A percentile compares a stretch with the other conserved stretches of the same genome.
phyloP scores from a whole-genome alignment of 495 filamentous ascomycete genomes.

The Penicillium simplicissimum region DNA sequence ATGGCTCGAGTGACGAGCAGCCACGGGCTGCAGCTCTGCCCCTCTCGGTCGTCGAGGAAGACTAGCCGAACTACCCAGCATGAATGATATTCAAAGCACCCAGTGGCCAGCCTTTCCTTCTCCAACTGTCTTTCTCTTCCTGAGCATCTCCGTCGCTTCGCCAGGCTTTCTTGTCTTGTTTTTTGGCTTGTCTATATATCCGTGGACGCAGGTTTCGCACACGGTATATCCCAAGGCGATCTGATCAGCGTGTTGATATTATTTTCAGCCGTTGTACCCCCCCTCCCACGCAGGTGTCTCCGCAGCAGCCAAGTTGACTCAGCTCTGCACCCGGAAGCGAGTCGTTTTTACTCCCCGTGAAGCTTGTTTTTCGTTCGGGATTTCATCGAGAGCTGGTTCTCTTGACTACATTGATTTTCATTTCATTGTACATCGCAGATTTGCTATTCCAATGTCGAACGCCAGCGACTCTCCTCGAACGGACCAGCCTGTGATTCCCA shows the following conservation, averaged over 20 bases:
- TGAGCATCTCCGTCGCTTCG: slow-evolving; percentile 16
- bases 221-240: slow-evolving; percentile 28
- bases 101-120: slow-evolving; percentile 22
- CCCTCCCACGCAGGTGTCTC: slow-evolving; percentile 15
- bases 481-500: slow-evolving; percentile 37
- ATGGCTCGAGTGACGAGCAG: slow-evolving; percentile 26
- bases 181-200: slow-evolving; percentile 19
- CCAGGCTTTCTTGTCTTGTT: slow-evolving; percentile 20
- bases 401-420: slow-evolving; percentile 23
- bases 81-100: slow-evolving; percentile 41
- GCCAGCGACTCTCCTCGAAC: slow-evolving; percentile 33
- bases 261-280: slow-evolving; percentile 26
- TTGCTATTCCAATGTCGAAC: slow-evolving; percentile 29
- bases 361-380: background rate
- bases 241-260: slow-evolving; percentile 19
- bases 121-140: slow-evolving; percentile 19
- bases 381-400: slow-evolving; percentile 42
- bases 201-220: slow-evolving; percentile 41
- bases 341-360: slow-evolving; percentile 6
- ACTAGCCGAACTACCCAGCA: slow-evolving; percentile 8
- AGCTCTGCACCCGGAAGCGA: slow-evolving; percentile 7
- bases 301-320: slow-evolving; percentile 20
- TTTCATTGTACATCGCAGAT: slow-evolving; percentile 1
- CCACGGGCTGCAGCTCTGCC: slow-evolving; percentile 26
- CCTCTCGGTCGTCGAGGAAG: slow-evolving; percentile 14